Conservation (phyloP, 1,284 basidiomycete genomes). For the Papiliotrema flavescens region DNA sequence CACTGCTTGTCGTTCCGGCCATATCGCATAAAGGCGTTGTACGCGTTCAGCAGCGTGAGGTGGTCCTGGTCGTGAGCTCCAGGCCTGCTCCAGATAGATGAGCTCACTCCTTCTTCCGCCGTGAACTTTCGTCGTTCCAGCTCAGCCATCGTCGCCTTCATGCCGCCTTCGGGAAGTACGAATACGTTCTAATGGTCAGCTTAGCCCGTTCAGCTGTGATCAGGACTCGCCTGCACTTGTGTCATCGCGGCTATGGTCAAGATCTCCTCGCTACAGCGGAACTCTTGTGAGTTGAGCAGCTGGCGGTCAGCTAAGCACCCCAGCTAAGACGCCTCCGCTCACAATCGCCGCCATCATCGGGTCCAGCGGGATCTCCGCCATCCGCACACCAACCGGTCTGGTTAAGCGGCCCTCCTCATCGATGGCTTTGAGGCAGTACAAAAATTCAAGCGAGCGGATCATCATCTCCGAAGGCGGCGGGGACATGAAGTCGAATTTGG, state of each 20-base stretch:
- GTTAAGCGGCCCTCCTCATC: constrained; percentile 54
- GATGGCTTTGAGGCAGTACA: constrained; percentile 52
- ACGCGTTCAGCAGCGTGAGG: constrained; percentile 84
- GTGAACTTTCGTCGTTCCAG: constrained; percentile 91
- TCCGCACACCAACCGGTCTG: constrained; percentile 51
- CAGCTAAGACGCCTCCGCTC: constrained; percentile 21
- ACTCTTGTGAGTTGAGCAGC: constrained; percentile 79
- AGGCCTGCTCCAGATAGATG: neutral
- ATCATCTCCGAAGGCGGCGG: constrained; percentile 83
- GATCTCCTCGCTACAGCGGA: constrained; percentile 86
- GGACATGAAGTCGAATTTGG: constrained; percentile 83
- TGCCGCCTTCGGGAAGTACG: constrained; percentile 71
- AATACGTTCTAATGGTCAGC: constrained; percentile 68
- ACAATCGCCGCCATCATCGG: constrained; percentile 59
- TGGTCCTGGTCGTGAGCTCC: constrained; percentile 62
- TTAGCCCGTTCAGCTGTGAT: neutral
- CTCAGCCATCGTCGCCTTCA: constrained; percentile 77
- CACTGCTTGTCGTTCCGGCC: constrained; percentile 76
- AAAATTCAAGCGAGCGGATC: constrained; percentile 70
- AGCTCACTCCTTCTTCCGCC: constrained; percentile 85
- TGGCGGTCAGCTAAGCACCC: constrained; percentile 38
- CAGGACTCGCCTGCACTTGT: constrained; percentile 63
- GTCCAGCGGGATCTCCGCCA: constrained; percentile 57
- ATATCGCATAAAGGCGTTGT: constrained; percentile 82
- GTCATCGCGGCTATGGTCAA: constrained; percentile 95